Evolutionary conservation across 2,329 filamentous ascomycete genomes (phyloP).

Genomic region (Hymenoscyphus salicellus): DNA sequence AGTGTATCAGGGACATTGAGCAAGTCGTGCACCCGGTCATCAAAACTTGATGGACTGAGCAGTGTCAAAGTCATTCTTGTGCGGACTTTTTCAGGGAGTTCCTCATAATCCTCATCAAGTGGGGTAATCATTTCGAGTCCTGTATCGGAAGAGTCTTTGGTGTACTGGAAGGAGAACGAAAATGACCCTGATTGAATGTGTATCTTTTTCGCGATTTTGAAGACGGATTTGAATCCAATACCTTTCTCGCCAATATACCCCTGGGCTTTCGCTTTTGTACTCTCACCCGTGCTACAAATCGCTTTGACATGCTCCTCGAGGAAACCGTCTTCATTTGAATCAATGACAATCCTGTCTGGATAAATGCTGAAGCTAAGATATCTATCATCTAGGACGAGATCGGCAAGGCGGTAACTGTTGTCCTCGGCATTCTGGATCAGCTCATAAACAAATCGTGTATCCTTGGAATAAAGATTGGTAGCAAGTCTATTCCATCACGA

Average conservation of each 20-base stretch:
- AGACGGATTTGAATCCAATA: constrained; percentile 39
- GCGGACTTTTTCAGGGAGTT: too few species aligned
- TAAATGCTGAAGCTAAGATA: constrained; percentile 20
- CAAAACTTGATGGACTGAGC: too few species aligned
- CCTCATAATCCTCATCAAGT: too few species aligned
- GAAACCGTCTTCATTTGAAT: constrained; percentile 38
- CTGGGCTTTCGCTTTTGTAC: too few species aligned
- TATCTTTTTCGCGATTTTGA: constrained; percentile 36
- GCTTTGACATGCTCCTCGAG: constrained; percentile 36
- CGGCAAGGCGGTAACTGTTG: constrained; percentile 33
- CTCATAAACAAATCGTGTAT: constrained; percentile 25
- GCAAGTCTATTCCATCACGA: constrained; percentile 36
- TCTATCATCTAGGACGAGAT: too few species aligned
- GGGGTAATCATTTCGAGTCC: too few species aligned
- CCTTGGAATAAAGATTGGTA: constrained; percentile 42
- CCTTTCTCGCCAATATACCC: constrained; percentile 35
- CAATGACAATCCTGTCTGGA: constrained; percentile 39
- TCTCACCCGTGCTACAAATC: too few species aligned
- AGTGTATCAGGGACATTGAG: too few species aligned
- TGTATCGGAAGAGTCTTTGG: too few species aligned
- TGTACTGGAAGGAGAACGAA: background rate
- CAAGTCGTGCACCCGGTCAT: too few species aligned
- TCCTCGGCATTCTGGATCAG: constrained; percentile 45
- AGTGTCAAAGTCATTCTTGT: constrained; percentile 21
- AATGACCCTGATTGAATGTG: constrained; percentile 40